Conservation (phyloP, 2,329 filamentous ascomycete genomes). For the Talaromyces sp. region DNA sequence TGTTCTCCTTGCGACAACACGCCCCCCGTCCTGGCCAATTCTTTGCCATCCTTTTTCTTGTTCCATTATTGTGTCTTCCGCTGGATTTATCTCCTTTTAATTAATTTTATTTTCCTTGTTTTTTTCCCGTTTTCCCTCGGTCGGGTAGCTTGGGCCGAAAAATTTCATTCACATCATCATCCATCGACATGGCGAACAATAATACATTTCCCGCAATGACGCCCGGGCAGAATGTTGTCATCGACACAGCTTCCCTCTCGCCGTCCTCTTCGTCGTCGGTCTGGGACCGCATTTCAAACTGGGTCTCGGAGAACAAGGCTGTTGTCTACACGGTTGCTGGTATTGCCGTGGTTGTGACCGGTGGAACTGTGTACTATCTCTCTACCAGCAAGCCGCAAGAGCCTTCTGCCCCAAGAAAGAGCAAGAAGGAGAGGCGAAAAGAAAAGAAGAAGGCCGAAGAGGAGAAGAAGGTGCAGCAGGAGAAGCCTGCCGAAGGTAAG, state of each 20-base stretch:
- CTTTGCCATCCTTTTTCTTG: neutral
- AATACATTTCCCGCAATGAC: neutral
- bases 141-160: neutral
- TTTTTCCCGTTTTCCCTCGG: neutral
- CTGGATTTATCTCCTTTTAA: neutral
- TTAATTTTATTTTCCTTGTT: neutral
- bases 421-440: constrained; percentile 86
- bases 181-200: constrained; percentile 6
- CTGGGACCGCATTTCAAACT: constrained; percentile 85
- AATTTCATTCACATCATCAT: neutral
- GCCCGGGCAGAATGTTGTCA: constrained; percentile 9
- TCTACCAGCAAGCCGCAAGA: constrained; percentile 41
- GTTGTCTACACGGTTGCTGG: constrained; percentile 95
- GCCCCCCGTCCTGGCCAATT: neutral
- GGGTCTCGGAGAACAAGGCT: constrained; percentile 94
- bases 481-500: constrained; percentile 41
- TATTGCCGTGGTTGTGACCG: constrained; percentile 84
- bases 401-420: constrained; percentile 54
- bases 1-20: neutral
- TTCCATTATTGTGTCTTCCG: neutral
- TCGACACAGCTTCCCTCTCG: constrained; percentile 29
- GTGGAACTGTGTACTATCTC: constrained; percentile 89
- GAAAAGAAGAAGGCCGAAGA: constrained; percentile 65
- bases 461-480: constrained; percentile 46
- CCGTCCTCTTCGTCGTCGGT: constrained; percentile 58